phyloP scores from a whole-genome alignment of 768 basidiomycete genomes.

The Suillus brevipes region DNA sequence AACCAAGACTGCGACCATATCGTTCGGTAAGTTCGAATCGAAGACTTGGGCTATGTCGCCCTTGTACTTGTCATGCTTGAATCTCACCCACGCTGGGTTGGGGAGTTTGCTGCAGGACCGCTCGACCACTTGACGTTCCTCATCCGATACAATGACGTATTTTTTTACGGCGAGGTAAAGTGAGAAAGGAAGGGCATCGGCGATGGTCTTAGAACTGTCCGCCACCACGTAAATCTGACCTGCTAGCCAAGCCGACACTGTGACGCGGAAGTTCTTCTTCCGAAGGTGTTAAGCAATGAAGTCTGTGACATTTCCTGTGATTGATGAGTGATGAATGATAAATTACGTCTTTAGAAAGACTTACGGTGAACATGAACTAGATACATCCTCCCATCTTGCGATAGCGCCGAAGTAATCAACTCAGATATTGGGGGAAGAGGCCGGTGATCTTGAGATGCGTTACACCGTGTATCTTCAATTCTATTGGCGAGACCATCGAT shows the following conservation, averaged over 20 bases:
- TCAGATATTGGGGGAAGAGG: background rate
- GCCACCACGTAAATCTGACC: background rate
- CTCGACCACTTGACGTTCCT: background rate
- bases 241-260: background rate
- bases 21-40: no score
- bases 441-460: no score
- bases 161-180: background rate
- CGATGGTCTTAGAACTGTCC: background rate
- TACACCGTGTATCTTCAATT: no score
- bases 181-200: background rate
- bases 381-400: background rate
- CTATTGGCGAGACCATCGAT: no score
- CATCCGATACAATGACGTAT: background rate
- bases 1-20: no score
- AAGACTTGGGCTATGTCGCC: no score
- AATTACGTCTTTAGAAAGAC: background rate
- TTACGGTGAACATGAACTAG: background rate
- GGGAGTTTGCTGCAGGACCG: background rate
- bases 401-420: background rate
- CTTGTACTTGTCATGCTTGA: no score
- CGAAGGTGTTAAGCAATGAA: background rate
- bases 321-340: background rate
- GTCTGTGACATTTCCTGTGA: no score
- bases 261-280: background rate
- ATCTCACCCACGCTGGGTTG: background rate